phyloP scores from a whole-genome alignment of 139 green algal species.

The Diplosphaera chodatii region DNA sequence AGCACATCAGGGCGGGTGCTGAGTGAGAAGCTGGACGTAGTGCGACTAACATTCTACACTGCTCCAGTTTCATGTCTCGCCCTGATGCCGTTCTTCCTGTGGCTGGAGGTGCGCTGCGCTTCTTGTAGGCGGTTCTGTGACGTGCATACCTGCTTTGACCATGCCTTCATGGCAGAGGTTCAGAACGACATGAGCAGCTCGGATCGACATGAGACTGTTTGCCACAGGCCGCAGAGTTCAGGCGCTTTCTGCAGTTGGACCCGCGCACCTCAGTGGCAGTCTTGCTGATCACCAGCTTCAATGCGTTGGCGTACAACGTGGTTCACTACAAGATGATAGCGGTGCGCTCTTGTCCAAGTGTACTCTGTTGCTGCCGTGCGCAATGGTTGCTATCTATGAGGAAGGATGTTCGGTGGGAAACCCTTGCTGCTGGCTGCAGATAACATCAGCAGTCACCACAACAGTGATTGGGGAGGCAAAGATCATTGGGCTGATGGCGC shows the following conservation, averaged over 20 bases:
- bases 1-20: constrained; percentile 40
- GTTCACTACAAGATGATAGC: constrained; percentile 44
- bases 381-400: no score
- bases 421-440: no score
- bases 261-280: neutral
- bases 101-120: constrained; percentile 16
- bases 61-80: constrained; percentile 47
- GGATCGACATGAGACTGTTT: no score
- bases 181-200: no score
- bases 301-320: constrained; percentile 26
- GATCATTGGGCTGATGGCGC: constrained; percentile 44
- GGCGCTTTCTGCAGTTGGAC: neutral
- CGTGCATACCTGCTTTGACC: no score
- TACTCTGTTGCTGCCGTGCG: no score
- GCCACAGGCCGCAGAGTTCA: neutral
- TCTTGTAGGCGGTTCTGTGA: no score
- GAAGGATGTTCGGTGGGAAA: no score
- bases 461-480: constrained; percentile 59
- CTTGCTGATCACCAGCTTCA: constrained; percentile 10
- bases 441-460: constrained; percentile 46
- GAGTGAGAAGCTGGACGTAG: constrained; percentile 63
- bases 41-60: constrained; percentile 74
- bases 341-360: neutral
- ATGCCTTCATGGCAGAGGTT: no score
- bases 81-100: constrained; percentile 51